These are phyloP conservation scores for Thalassiosira hispida DNA, from an alignment of 352 stramenopile genomes.

Conservation along the genomic window DNA sequence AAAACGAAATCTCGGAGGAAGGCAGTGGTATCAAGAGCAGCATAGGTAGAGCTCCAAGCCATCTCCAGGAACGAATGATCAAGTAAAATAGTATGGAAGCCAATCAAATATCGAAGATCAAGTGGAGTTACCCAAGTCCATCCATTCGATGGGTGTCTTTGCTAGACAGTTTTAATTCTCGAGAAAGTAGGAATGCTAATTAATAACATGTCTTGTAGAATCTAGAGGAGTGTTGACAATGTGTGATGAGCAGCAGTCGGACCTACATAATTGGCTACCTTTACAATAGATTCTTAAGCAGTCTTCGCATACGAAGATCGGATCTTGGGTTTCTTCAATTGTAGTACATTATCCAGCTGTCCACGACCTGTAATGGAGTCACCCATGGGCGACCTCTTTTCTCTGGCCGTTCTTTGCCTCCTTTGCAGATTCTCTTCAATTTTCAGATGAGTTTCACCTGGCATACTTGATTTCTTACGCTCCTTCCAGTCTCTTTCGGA, in stretches of 20 bases:
- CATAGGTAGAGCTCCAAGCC: neutral
- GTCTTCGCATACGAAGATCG: neutral
- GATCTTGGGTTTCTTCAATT: neutral
- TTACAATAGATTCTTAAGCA: conserved; percentile 1
- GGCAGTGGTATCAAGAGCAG: conserved; percentile 12
- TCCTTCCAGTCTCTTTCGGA: conserved; percentile 40
- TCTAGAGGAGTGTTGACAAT: neutral
- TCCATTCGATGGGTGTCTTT: too few relatives aligned
- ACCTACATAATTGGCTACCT: too few relatives aligned
- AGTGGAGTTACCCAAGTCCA: too few relatives aligned
- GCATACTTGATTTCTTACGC: conserved; percentile 14
- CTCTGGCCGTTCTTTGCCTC: neutral
- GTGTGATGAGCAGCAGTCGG: too few relatives aligned
- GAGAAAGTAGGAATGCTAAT: neutral
- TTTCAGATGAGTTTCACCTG: conserved; percentile 17
- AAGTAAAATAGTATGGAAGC: neutral
- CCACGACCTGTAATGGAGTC: too few relatives aligned
- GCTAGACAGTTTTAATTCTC: neutral
- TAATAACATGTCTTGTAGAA: too few relatives aligned
- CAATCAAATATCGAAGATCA: neutral
- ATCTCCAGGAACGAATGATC: neutral
- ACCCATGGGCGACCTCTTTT: too few relatives aligned
- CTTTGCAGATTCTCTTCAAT: conserved; percentile 33
- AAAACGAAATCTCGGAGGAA: neutral
- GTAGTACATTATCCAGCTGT: neutral